These are phyloP conservation scores for Abrus precatorius DNA, from an alignment of 306 rosid genomes.

Conservation along the genomic window DNA sequence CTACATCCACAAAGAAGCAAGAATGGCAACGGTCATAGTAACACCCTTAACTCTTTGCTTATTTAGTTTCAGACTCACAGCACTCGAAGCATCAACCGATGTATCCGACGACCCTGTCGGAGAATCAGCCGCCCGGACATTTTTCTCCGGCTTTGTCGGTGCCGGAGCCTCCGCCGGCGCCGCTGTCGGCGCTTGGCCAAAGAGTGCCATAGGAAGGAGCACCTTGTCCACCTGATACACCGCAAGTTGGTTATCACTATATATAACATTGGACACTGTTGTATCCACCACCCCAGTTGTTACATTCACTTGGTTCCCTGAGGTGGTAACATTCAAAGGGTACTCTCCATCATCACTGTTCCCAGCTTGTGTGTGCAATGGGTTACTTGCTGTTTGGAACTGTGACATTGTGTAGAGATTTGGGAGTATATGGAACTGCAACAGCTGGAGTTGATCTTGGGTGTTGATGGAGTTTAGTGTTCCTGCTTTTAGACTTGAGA, in stretches of 20 bases:
- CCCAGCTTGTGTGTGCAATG: conserved; percentile 91
- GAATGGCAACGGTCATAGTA: neutral
- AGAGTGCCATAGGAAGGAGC: conserved; percentile 78
- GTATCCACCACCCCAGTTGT: conserved; percentile 85
- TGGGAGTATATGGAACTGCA: conserved; percentile 87
- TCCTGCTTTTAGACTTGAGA: conserved; percentile 72
- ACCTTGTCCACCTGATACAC: conserved; percentile 89
- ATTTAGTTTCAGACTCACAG: conserved; percentile 16
- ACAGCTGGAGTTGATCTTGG: conserved; percentile 73
- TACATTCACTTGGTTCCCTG: conserved; percentile 85
- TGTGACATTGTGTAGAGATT: conserved; percentile 66
- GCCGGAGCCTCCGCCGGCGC: conserved; percentile 79
- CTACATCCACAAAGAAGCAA: conserved; percentile 40
- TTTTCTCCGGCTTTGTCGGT: conserved; percentile 64
- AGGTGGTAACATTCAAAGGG: conserved; percentile 86
- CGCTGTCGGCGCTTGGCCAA: conserved; percentile 45
- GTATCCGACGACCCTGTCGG: conserved; percentile 59
- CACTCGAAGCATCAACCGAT: conserved; percentile 56
- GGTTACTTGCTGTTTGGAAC: conserved; percentile 87
- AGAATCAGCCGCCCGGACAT: conserved; percentile 64
- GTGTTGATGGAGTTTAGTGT: conserved; percentile 72
- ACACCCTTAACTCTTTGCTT: conserved; percentile 14
- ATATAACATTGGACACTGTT: conserved; percentile 72
- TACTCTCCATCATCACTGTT: conserved; percentile 71
- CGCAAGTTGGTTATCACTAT: conserved; percentile 70